A percentile compares a stretch with the other conserved stretches of the same genome.
phyloP scores from a whole-genome alignment of 495 filamentous ascomycete genomes.

The Aspergillus wentii region DNA sequence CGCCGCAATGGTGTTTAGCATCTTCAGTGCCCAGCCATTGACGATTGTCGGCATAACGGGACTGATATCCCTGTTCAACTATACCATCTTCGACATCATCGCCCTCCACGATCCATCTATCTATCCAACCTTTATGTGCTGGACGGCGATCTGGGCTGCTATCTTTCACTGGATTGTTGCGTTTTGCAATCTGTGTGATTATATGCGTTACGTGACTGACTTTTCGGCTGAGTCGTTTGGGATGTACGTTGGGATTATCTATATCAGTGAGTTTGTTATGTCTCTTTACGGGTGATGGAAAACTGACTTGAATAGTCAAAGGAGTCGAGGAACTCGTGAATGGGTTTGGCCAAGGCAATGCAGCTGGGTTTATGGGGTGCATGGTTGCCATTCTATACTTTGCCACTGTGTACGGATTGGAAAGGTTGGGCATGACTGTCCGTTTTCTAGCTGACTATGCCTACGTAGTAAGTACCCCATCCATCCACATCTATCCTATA shows the following conservation, averaged over 20 bases:
- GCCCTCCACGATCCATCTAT: conserved; percentile 49
- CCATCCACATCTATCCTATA: not conserved
- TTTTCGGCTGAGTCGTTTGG: conserved; percentile 75
- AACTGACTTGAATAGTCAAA: conserved; percentile 30
- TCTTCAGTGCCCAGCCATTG: conserved; percentile 64
- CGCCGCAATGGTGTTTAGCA: conserved; percentile 62
- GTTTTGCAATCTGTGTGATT: conserved; percentile 67
- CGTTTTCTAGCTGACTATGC: conserved; percentile 17
- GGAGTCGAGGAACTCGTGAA: conserved; percentile 17
- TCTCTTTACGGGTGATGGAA: conserved; percentile 66
- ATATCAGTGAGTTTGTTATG: conserved; percentile 59
- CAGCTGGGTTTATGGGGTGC: conserved; percentile 12
- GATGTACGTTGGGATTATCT: conserved; percentile 75
- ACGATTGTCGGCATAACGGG: conserved; percentile 80
- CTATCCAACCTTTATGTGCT: conserved; percentile 72
- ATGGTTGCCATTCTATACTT: conserved; percentile 17
- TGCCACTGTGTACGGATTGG: conserved; percentile 12
- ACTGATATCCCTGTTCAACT: conserved; percentile 74
- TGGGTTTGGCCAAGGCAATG: conserved; percentile 9
- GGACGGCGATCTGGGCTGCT: conserved; percentile 69
- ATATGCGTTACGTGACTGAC: conserved; percentile 64
- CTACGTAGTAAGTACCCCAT: conserved; percentile 10
- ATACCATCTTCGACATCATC: conserved; percentile 73
- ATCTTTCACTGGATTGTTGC: conserved; percentile 67
- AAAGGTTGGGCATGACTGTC: conserved; percentile 12